Percentiles rank a stretch among this genome's conserved stretches.
phyloP scores from a whole-genome alignment of 257 asterid genomes.

The Solanum corneliomulleri region DNA sequence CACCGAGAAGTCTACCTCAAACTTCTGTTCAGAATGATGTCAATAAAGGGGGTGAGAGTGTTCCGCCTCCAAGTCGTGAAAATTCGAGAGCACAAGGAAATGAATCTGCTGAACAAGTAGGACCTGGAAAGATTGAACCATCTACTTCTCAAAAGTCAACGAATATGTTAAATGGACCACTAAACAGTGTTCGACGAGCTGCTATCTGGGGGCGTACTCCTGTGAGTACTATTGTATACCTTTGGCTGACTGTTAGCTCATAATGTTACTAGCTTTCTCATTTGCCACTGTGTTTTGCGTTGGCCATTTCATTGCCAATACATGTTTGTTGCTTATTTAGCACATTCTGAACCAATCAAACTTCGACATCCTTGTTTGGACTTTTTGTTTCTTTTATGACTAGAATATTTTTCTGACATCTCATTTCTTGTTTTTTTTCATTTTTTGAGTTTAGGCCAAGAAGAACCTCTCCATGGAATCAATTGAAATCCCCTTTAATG shows the following conservation, averaged over 20 bases:
- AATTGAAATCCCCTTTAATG: constrained; percentile 47
- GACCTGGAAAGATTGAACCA: constrained; percentile 23
- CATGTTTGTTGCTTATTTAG: not conserved
- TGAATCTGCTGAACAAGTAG: constrained; percentile 18
- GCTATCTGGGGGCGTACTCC: constrained; percentile 68
- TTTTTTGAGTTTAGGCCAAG: constrained; percentile 50
- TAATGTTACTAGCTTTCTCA: not conserved
- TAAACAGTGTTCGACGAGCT: constrained; percentile 26
- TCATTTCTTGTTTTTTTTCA: not conserved
- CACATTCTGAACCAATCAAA: not conserved
- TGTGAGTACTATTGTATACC: constrained; percentile 35
- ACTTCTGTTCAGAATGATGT: constrained; percentile 22
- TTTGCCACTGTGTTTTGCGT: not conserved
- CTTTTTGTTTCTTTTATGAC: not conserved
- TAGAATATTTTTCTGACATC: not conserved
- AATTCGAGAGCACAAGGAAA: constrained; percentile 11
- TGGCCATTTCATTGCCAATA: not conserved
- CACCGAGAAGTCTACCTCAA: constrained; percentile 19
- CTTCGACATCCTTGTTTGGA: not conserved
- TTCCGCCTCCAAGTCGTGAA: constrained; percentile 14
- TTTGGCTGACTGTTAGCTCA: constrained; percentile 1
- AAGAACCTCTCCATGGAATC: constrained; percentile 88
- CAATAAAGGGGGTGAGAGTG: constrained; percentile 9
- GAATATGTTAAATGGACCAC: constrained; percentile 28
- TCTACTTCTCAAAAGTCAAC: constrained; percentile 18